phyloP scores from a whole-genome alignment of 495 filamentous ascomycete species.

The Aspergillus panamensis region DNA sequence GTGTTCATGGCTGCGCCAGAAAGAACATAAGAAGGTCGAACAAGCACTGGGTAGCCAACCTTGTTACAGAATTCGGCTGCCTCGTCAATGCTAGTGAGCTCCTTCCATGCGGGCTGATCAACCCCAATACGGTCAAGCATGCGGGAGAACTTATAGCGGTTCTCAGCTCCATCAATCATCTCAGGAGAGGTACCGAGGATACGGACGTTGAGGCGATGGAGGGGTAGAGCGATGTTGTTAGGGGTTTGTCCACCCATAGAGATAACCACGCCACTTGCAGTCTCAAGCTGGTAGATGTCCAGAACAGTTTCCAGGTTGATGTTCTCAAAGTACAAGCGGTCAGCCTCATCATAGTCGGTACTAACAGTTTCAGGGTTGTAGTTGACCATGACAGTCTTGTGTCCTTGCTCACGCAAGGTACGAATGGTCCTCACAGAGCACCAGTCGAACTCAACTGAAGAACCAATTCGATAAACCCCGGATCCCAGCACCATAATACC shows the following conservation, averaged over 20 bases:
- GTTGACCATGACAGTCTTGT: slow-evolving; percentile 99
- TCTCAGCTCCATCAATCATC: slow-evolving; percentile 98
- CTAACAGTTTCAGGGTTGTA: slow-evolving; percentile 93
- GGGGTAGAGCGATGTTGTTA: slow-evolving; percentile 93
- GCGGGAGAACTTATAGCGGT: slow-evolving; percentile 97
- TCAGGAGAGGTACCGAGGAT: slow-evolving; percentile 94
- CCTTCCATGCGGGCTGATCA: slow-evolving; percentile 97
- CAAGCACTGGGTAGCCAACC: slow-evolving; percentile 90
- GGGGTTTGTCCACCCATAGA: slow-evolving; percentile 98
- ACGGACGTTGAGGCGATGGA: slow-evolving; percentile 84
- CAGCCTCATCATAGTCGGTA: slow-evolving; percentile 96
- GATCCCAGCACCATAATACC: slow-evolving; percentile 96
- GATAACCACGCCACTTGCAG: slow-evolving; percentile 84
- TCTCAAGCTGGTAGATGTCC: slow-evolving; percentile 91
- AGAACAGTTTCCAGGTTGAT: slow-evolving; percentile 92
- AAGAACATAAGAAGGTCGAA: slow-evolving; percentile 94
- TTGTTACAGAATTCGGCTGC: slow-evolving; percentile 81
- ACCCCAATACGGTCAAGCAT: slow-evolving; percentile 93
- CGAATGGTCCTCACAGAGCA: slow-evolving; percentile 96
- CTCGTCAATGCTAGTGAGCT: slow-evolving; percentile 85
- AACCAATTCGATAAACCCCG: slow-evolving; percentile 96
- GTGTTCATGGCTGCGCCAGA: slow-evolving; percentile 99
- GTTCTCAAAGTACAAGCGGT: slow-evolving; percentile 94
- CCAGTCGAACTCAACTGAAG: slow-evolving; percentile 98
- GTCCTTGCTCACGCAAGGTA: slow-evolving; percentile 79